These are phyloP conservation scores for Rhodotorula sp. DNA, from an alignment of 1,284 basidiomycete genomes.

Conservation along the genomic window DNA sequence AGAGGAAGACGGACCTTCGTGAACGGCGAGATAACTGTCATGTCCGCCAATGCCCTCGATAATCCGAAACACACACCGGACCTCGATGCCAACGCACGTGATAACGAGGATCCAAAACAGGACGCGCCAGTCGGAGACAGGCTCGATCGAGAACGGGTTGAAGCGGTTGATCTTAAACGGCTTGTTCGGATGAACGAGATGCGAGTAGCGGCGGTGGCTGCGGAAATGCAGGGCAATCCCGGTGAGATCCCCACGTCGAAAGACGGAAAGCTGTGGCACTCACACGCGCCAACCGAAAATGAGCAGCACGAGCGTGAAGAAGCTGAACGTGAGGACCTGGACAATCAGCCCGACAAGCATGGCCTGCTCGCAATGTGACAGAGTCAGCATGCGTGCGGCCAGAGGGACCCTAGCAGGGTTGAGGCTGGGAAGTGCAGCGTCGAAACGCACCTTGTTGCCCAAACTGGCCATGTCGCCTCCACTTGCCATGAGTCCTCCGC, in stretches of 20 bases:
- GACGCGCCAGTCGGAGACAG: constrained; percentile 23
- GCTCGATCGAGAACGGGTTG: constrained; percentile 9
- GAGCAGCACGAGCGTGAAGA: constrained; percentile 35
- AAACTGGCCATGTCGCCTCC: neutral
- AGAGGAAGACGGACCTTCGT: constrained; percentile 23
- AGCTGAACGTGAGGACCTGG: constrained; percentile 37
- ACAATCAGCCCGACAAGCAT: constrained; percentile 34
- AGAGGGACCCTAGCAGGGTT: too few relatives aligned
- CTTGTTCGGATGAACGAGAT: neutral
- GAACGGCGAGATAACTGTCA: constrained; percentile 28
- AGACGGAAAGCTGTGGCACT: neutral
- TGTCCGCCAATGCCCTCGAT: constrained; percentile 14
- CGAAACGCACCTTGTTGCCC: neutral
- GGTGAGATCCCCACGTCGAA: too few relatives aligned
- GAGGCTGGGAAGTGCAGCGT: too few relatives aligned
- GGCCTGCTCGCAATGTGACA: constrained; percentile 7
- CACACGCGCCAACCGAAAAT: constrained; percentile 36
- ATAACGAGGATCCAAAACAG: constrained; percentile 21
- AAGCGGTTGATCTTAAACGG: neutral
- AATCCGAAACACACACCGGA: constrained; percentile 42
- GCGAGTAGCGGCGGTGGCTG: constrained; percentile 18
- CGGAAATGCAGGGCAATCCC: neutral
- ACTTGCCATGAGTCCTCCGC: constrained; percentile 29
- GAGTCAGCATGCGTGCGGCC: too few relatives aligned
- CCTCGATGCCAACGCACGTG: constrained; percentile 27